phyloP scores from a whole-genome alignment of 2,329 filamentous ascomycete species.

The Sclerotinia nivalis region DNA sequence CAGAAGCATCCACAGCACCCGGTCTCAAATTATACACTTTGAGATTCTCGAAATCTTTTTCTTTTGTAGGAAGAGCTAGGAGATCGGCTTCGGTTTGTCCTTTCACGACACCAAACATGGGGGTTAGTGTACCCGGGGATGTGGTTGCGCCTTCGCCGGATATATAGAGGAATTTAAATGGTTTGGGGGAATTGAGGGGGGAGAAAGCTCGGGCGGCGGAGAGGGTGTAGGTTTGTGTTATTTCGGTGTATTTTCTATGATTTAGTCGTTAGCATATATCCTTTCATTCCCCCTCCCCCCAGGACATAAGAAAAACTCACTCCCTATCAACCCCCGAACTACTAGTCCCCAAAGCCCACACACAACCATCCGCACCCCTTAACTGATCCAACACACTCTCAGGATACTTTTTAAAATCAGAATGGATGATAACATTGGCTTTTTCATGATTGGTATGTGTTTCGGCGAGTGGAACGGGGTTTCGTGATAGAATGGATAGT shows the following conservation, averaged over 20 bases:
- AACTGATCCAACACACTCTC: slow-evolving; percentile 58
- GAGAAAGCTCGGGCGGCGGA: slow-evolving; percentile 63
- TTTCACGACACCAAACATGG: slow-evolving; percentile 64
- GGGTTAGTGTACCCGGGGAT: slow-evolving; percentile 55
- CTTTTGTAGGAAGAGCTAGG: slow-evolving; percentile 49
- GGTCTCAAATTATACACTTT: slow-evolving; percentile 60
- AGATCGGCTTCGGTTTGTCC: slow-evolving; percentile 64
- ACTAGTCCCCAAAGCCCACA: slow-evolving; percentile 73
- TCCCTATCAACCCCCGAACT: slow-evolving; percentile 60
- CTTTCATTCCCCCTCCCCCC: no score
- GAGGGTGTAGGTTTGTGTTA: slow-evolving; percentile 67
- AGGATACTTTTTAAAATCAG: slow-evolving; percentile 65
- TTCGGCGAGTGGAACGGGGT: slow-evolving; percentile 64
- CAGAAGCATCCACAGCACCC: slow-evolving; percentile 55
- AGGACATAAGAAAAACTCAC: slow-evolving; percentile 43
- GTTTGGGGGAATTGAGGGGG: slow-evolving; percentile 46
- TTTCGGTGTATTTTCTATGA: slow-evolving; percentile 60
- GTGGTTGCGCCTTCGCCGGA: slow-evolving; percentile 59
- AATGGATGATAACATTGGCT: slow-evolving; percentile 65
- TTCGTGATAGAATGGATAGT: slow-evolving; percentile 67
- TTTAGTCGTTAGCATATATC: slow-evolving; percentile 8
- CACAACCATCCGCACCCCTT: slow-evolving; percentile 64
- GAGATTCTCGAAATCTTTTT: slow-evolving; percentile 48
- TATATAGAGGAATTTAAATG: slow-evolving; percentile 71
- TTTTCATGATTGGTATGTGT: slow-evolving; percentile 52